Percentiles rank a stretch among this genome's conserved stretches.
Evolutionary conservation across 345 rosid genomes (phyloP).

Genomic region (Abelmoschus esculentus): DNA sequence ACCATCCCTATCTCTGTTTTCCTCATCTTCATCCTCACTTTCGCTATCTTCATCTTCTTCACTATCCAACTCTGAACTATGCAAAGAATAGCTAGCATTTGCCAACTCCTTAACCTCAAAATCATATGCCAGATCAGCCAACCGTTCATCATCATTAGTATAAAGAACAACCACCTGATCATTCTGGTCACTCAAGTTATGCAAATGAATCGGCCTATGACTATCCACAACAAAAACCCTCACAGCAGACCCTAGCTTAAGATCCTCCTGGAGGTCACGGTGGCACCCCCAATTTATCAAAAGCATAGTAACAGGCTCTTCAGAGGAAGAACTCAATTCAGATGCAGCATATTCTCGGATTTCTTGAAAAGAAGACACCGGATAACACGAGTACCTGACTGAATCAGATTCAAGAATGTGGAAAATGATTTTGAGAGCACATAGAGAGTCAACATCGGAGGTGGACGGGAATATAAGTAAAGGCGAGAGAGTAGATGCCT

Average conservation of each 20-base stretch:
- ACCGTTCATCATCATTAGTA: slow-evolving; percentile 71
- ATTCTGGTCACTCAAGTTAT: slow-evolving; percentile 65
- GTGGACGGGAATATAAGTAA: slow-evolving; percentile 87
- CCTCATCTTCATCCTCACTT: slow-evolving; percentile 34
- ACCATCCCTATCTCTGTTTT: slow-evolving; percentile 21
- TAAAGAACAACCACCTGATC: slow-evolving; percentile 75
- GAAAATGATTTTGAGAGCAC: slow-evolving; percentile 75
- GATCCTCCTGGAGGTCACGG: slow-evolving; percentile 53
- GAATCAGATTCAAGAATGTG: slow-evolving; percentile 91
- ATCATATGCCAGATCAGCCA: slow-evolving; percentile 77
- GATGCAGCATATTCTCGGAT: slow-evolving; percentile 63
- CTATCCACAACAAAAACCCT: slow-evolving; percentile 85
- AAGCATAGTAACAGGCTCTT: slow-evolving; percentile 46
- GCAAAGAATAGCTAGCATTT: slow-evolving; percentile 43
- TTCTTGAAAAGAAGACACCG: slow-evolving; percentile 80
- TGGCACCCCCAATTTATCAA: slow-evolving; percentile 93
- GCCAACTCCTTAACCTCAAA: slow-evolving; percentile 74
- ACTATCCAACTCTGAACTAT: slow-evolving; percentile 17
- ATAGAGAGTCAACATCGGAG: slow-evolving; percentile 82
- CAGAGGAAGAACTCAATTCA: slow-evolving; percentile 42
- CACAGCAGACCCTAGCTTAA: slow-evolving; percentile 47
- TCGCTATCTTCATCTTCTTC: slow-evolving; percentile 31
- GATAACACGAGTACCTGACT: slow-evolving; percentile 81
- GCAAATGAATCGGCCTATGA: slow-evolving; percentile 91
- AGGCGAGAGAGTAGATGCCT: slow-evolving; percentile 49